Evolutionary conservation across 345 rosid genomes (phyloP).

Genomic region (Camelina neglecta): DNA sequence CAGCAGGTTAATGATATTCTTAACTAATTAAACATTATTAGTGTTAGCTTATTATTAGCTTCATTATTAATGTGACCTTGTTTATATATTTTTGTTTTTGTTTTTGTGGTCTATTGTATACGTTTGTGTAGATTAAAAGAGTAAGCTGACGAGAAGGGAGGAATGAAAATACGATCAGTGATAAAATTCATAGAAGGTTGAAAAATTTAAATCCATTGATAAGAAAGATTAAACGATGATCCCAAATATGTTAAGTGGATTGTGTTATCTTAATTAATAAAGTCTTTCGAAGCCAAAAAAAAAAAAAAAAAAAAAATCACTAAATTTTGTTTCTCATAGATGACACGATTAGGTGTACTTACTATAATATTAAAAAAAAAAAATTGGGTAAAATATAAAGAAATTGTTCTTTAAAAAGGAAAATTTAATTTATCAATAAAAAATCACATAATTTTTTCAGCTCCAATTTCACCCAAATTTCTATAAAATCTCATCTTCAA

Average conservation of each 20-base stretch:
- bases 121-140: constrained; percentile 3
- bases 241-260: background rate
- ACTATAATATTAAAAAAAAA: no score
- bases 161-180: constrained; percentile 14
- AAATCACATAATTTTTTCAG: background rate
- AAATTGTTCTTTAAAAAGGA: background rate
- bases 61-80: background rate
- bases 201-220: background rate
- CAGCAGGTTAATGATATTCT: constrained; percentile 24
- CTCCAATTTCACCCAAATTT: background rate
- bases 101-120: background rate
- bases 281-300: no score
- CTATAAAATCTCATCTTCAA: background rate
- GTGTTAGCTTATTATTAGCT: background rate
- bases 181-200: background rate
- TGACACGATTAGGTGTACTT: no score
- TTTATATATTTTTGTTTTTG: background rate
- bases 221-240: background rate
- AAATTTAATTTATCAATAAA: background rate
- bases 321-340: no score
- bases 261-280: no score
- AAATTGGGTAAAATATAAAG: no score
- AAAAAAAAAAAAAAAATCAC: no score
- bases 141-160: constrained; percentile 26
- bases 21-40: background rate